Evolutionary conservation across 306 rosid genomes (phyloP), one percentile per base, ranked within the genome.

Genomic region (Cucurbita maxima): DNA sequence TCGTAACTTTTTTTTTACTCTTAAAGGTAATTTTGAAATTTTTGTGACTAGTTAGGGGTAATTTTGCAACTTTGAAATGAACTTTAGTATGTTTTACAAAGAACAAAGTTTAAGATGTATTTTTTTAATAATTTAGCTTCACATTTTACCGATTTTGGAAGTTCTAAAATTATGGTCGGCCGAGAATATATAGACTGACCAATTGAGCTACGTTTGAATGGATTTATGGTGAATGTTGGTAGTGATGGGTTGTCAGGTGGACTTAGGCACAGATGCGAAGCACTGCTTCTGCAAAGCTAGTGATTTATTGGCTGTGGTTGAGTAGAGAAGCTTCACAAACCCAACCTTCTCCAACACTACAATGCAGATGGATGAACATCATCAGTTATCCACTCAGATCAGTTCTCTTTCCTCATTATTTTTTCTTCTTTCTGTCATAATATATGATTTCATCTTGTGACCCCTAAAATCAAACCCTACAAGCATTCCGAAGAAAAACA

Each of bases 221-320:
- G 7, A 25, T 69, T 69, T 14, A 69, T 47, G 25, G 41, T 25
- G 51, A 62, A 62, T 62, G 48, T 62, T 62, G 69, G 4, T 62
- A 50, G 8, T 62, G 69, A 30, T 61, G 69, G 25, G 47, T 69
- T 48, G 22, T 4, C 92, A 94, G 99, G 97, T 94, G 85, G 97
- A 94, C 83, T 83, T 94, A 84, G 99, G 99, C 55, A 76, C 83
- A 22, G 92, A 86, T 68, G 83, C 79, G 45, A 89, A 83, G 80
- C 96, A 89, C 75, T 89, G 96, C 86, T 94, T 94, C 88, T 86
- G 92, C 63, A 94, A 85, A 81, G 87, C 87, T 58, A 83, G 91
- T 58, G 99, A 94, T 55, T 78, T 94, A 50, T 76, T 94, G 77
- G 97, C 99, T 2, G 84, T 86, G 69, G 96, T 94, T 41, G 97